Percentiles rank a stretch among this genome's conserved stretches.
phyloP scores from a whole-genome alignment of 768 basidiomycete genomes.

The Termitomyces sp. region DNA sequence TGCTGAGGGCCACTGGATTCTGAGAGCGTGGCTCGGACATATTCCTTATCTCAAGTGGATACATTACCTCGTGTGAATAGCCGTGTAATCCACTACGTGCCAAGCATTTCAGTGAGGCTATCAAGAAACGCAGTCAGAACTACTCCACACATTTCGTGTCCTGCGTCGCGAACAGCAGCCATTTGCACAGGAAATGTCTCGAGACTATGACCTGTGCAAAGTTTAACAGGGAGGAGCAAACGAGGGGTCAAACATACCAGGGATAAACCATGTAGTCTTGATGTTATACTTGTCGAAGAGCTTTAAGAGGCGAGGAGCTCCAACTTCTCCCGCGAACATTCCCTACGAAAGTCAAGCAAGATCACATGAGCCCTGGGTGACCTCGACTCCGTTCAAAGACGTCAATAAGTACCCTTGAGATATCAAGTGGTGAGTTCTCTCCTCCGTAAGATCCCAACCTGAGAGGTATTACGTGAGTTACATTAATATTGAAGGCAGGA shows the following conservation, averaged over 20 bases:
- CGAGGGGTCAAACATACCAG: slow-evolving; percentile 36
- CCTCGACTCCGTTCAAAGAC: neutral
- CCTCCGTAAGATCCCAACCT: slow-evolving; percentile 76
- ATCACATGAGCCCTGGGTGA: neutral
- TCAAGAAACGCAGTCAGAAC: neutral
- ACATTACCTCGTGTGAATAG: slow-evolving; percentile 60
- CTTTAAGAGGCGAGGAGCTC: slow-evolving; percentile 63
- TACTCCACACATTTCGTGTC: slow-evolving; percentile 64
- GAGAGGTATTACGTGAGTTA: neutral
- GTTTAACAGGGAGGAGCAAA: neutral
- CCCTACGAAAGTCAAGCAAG: slow-evolving; percentile 30
- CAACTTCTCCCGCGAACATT: slow-evolving; percentile 78
- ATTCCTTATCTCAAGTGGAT: neutral
- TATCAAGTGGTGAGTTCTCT: slow-evolving; percentile 67
- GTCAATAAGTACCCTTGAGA: slow-evolving; percentile 47
- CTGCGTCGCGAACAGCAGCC: slow-evolving; percentile 65
- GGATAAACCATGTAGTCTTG: slow-evolving; percentile 73
- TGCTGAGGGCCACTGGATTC: slow-evolving; percentile 58
- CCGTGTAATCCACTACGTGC: slow-evolving; percentile 56
- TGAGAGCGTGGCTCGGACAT: slow-evolving; percentile 14
- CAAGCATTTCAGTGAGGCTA: neutral
- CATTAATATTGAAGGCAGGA: neutral
- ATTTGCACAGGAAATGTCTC: slow-evolving; percentile 74
- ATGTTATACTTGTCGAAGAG: slow-evolving; percentile 68
- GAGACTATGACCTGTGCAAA: slow-evolving; percentile 55